Percentiles rank a stretch among this genome's conserved stretches.
Evolutionary conservation across 2,329 filamentous ascomycete species (phyloP).

Genomic region (Purpureocillium takamizusanense): DNA sequence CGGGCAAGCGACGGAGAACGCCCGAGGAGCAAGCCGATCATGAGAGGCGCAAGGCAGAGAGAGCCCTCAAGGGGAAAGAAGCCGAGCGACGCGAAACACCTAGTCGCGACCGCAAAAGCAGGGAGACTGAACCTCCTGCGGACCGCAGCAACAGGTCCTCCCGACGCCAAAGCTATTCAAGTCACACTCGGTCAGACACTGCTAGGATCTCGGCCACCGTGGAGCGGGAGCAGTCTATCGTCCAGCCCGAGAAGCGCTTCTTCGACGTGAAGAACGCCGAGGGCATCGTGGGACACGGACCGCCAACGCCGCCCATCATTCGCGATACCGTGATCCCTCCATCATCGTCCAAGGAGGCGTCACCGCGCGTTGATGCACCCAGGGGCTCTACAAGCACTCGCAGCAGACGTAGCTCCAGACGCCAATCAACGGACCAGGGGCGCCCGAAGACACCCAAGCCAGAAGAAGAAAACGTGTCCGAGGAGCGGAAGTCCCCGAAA

Average conservation of each 20-base stretch:
- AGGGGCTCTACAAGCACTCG: conserved; percentile 19
- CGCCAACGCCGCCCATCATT: conserved; percentile 11
- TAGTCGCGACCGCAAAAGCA: conserved; percentile 17
- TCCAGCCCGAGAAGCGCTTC: conserved; percentile 27
- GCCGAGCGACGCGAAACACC: conserved; percentile 15
- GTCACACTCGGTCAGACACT: conserved; percentile 19
- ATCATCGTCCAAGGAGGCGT: conserved; percentile 12
- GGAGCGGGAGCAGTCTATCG: conserved; percentile 12
- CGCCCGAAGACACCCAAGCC: conserved; percentile 14
- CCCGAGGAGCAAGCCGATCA: conserved; percentile 41
- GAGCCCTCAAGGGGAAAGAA: conserved; percentile 20
- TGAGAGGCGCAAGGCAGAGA: conserved; percentile 40
- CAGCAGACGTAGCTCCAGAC: conserved; percentile 15
- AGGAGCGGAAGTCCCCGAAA: conserved; percentile 11
- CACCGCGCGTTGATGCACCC: conserved; percentile 15
- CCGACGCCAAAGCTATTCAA: conserved; percentile 31
- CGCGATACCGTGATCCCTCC: conserved; percentile 9
- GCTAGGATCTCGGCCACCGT: conserved; percentile 17
- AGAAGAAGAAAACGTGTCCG: conserved; percentile 13
- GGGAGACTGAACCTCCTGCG: conserved; percentile 22
- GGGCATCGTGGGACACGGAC: conserved; percentile 18
- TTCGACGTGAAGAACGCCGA: conserved; percentile 30
- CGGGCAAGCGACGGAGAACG: conserved; percentile 27
- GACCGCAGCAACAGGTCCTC: conserved; percentile 25
- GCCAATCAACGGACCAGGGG: conserved; percentile 18